Percentiles rank a stretch among this genome's conserved stretches.
These are phyloP conservation scores for Colletotrichum somersetense DNA, from an alignment of 2,329 filamentous ascomycete genomes.

Conservation along the genomic window DNA sequence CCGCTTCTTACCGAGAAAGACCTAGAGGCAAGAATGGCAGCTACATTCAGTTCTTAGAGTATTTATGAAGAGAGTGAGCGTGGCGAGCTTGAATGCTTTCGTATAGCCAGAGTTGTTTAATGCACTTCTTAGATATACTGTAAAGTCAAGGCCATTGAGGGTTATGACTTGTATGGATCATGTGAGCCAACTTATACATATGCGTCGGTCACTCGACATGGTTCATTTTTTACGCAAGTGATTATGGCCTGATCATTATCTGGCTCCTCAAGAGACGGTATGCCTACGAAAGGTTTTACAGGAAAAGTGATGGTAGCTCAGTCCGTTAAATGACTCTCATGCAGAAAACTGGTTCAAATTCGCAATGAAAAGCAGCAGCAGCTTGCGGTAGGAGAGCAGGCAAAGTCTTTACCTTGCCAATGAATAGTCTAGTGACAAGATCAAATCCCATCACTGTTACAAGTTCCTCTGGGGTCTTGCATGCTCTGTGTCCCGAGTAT, in stretches of 20 bases:
- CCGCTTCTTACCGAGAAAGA: slow-evolving; percentile 24
- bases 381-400: neutral
- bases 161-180: neutral
- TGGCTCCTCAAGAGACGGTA: neutral
- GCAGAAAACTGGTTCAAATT: neutral
- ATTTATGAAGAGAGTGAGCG: too few relatives aligned
- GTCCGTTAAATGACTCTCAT: neutral
- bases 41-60: slow-evolving; percentile 14
- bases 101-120: neutral
- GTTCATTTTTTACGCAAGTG: neutral
- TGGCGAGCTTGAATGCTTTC: neutral
- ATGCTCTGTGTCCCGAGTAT: neutral
- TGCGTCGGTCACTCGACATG: neutral
- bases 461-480: neutral
- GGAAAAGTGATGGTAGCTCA: neutral
- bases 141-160: neutral
- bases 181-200: neutral
- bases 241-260: too few relatives aligned
- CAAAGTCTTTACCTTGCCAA: neutral
- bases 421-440: neutral
- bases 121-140: neutral
- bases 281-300: neutral
- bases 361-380: neutral
- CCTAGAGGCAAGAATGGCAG: slow-evolving; percentile 28
- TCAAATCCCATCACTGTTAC: neutral